Evolutionary conservation across 805 yeast genomes (phyloP), one percentile per base, ranked within the genome.

Genomic region (Metschnikowia baotianmanensis): DNA sequence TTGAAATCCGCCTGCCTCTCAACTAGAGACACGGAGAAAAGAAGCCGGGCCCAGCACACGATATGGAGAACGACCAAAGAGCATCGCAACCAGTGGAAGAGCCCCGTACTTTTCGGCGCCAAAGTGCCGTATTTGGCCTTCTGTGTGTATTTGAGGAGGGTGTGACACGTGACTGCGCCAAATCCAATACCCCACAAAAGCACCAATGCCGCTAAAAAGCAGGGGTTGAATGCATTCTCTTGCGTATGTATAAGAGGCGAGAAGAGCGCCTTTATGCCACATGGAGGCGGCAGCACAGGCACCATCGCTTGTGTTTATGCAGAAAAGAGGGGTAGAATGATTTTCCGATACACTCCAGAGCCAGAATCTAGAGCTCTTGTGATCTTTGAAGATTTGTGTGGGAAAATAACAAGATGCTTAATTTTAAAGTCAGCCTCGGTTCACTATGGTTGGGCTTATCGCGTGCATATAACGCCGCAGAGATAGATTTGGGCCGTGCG

Each of bases 181-280:
- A 27, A 42, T 6, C 36, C 11, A 2, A 35, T 19, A 3, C 52
- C 36, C 29, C 56, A 37, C 4, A 48, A 30, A 2, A 44, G 37
- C 15, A 48, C 31, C 11, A 49, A 4, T 28, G 42, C 45, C 3
- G 56, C 39, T 12, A 64, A 17, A 36, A 64, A 63, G 42, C 67
- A 63, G 6, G 69, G 70, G 32, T 63, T 63, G 48, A 64, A 63
- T 0, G 70, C 63, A 41, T 64, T 64, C 13, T 52, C 63, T 16
- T 52, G 40, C 12, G 47, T 40, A 4, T 61, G 55, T 3, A 53
- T 57, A 36, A 63, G 52, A 8, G 61, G 61, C 24, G 36, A 37
- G 12, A 40, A 40, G 1, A 57, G 28, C 13, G 55, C 49, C 13
- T 21, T 21, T 7, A 33, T 18, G 1, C 59, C 58, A 39, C 60